These are phyloP conservation scores for Mortierella sp. DNA, from an alignment of 371 early-diverging fungal genomes.

Conservation along the genomic window DNA sequence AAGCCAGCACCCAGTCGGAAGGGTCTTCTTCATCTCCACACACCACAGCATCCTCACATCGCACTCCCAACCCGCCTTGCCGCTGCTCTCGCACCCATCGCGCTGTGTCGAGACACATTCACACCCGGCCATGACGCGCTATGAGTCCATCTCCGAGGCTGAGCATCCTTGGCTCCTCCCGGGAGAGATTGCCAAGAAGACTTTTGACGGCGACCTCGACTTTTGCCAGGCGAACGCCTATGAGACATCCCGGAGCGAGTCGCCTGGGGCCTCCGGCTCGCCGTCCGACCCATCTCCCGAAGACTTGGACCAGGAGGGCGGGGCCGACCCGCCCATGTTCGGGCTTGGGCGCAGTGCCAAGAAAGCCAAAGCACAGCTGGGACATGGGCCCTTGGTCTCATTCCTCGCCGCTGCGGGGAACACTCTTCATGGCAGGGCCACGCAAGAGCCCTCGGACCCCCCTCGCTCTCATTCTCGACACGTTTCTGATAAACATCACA, in stretches of 20 bases:
- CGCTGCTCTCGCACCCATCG: too few species aligned
- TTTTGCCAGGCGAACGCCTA: conserved; percentile 5
- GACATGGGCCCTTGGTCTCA: conserved; percentile 8
- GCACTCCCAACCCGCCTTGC: background rate
- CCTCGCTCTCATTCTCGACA: background rate
- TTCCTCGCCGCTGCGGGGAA: conserved; percentile 23
- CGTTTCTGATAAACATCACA: background rate
- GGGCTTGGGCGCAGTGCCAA: conserved; percentile 12
- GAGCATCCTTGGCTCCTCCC: conserved; percentile 20
- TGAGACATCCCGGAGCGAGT: background rate
- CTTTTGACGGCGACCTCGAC: conserved; percentile 16
- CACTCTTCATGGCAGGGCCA: conserved; percentile 5
- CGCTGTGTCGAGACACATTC: too few species aligned
- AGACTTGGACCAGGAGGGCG: background rate
- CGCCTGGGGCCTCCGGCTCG: background rate
- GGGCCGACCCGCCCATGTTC: conserved; percentile 1
- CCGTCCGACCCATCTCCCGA: background rate
- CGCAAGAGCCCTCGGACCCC: conserved; percentile 1
- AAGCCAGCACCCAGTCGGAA: background rate
- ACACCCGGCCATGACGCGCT: background rate
- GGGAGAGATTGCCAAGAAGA: conserved; percentile 26
- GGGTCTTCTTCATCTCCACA: background rate
- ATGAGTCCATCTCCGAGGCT: background rate
- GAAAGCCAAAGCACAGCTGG: conserved; percentile 7
- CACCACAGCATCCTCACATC: background rate